Evolutionary conservation across 2,329 filamentous ascomycete genomes (phyloP).

Genomic region (Lecanicillium sp.): DNA sequence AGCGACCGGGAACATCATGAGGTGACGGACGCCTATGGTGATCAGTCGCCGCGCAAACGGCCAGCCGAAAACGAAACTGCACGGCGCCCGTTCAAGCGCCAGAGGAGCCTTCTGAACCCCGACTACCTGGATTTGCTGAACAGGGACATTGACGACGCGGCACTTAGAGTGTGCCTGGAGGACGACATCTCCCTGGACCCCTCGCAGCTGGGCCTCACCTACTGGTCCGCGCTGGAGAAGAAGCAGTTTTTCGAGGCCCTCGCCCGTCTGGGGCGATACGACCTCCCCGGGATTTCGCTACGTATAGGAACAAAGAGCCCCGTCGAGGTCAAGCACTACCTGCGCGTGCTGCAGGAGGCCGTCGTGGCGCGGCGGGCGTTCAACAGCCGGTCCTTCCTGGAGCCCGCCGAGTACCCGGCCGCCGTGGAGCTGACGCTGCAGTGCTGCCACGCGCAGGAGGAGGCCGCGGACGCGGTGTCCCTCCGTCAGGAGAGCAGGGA

Average conservation of each 20-base stretch:
- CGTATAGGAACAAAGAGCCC: conserved; percentile 66
- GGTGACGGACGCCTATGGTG: conserved; percentile 12
- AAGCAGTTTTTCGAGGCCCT: conserved; percentile 60
- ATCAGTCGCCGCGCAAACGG: conserved; percentile 24
- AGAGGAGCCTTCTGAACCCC: conserved; percentile 36
- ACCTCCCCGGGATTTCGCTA: conserved; percentile 55
- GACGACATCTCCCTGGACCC: conserved; percentile 28
- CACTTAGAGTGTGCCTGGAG: conserved; percentile 28
- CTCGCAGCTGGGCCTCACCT: conserved; percentile 60
- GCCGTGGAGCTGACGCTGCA: conserved; percentile 65
- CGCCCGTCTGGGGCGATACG: conserved; percentile 55
- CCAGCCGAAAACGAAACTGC: conserved; percentile 20
- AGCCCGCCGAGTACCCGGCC: conserved; percentile 56
- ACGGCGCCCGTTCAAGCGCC: conserved; percentile 39
- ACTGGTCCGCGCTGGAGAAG: conserved; percentile 71
- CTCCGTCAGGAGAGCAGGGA: conserved; percentile 59
- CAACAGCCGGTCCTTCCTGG: conserved; percentile 28
- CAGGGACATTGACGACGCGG: conserved; percentile 50
- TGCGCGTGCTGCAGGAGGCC: conserved; percentile 54
- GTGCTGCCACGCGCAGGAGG: conserved; percentile 61
- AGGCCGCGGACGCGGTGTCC: conserved; percentile 60
- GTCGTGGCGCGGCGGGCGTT: conserved; percentile 34
- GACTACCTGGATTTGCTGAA: conserved; percentile 50
- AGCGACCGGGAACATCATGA: conserved; percentile 4
- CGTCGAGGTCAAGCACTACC: conserved; percentile 66